Conservation (phyloP, 768 basidiomycete species). For the Zangia roseola region DNA sequence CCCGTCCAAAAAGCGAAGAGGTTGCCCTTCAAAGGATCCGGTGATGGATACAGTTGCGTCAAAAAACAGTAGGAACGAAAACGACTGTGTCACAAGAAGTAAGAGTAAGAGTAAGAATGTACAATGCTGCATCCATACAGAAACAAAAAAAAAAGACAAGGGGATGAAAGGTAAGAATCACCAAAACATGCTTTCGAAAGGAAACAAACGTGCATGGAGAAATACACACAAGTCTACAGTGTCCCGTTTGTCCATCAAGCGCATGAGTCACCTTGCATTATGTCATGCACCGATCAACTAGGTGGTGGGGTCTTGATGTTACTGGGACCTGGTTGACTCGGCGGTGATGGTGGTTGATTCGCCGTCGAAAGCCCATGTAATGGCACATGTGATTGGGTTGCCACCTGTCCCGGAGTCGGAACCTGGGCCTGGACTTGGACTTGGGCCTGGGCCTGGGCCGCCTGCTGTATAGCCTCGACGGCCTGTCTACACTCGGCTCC, state of each 20-base stretch:
- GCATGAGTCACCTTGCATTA: slow-evolving; percentile 17
- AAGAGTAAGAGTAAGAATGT: background rate
- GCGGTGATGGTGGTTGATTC: slow-evolving; percentile 20
- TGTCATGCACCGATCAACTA: slow-evolving; percentile 17
- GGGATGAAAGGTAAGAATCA: background rate
- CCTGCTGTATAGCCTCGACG: slow-evolving; percentile 38
- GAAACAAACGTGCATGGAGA: slow-evolving; percentile 6
- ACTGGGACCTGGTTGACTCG: slow-evolving; percentile 26
- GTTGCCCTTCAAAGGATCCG: slow-evolving; percentile 3
- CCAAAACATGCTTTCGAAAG: background rate
- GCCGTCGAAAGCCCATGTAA: slow-evolving; percentile 20
- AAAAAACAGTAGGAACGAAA: background rate
- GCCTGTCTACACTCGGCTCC: slow-evolving; percentile 69
- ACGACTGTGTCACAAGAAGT: slow-evolving; percentile 2
- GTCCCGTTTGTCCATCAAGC: slow-evolving; percentile 22
- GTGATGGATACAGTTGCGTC: slow-evolving; percentile 14
- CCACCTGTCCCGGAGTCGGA: slow-evolving; percentile 22
- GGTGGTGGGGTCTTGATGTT: slow-evolving; percentile 16
- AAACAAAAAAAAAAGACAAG: background rate
- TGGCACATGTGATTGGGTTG: slow-evolving; percentile 20
- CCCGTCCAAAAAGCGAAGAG: slow-evolving; percentile 14
- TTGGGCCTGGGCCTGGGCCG: slow-evolving; percentile 26
- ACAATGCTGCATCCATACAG: slow-evolving; percentile 8
- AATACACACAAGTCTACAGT: slow-evolving; percentile 19
- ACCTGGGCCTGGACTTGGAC: slow-evolving; percentile 17